Evolutionary conservation across 2,329 filamentous ascomycete species (phyloP).

Genomic region (Metarhizium robertsii): DNA sequence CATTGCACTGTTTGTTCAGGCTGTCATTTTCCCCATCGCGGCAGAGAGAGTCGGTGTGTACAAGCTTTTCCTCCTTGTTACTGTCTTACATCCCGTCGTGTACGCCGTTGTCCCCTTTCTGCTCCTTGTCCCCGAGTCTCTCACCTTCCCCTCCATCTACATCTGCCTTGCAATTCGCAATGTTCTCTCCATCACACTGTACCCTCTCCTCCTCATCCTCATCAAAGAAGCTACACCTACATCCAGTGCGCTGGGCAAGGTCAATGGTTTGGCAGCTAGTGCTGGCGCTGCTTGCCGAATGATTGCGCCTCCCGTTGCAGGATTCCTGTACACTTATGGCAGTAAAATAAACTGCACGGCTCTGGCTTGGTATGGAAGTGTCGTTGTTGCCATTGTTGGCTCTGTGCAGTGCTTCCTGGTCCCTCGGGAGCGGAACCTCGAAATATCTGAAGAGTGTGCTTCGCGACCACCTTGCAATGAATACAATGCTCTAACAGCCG

Average conservation of each 20-base stretch:
- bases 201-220: conserved; percentile 56
- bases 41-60: conserved; percentile 51
- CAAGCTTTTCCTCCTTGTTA: conserved; percentile 48
- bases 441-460: conserved; percentile 20
- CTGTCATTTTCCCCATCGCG: conserved; percentile 50
- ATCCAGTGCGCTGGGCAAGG: conserved; percentile 46
- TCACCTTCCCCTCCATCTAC: conserved; percentile 51
- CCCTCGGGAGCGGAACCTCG: conserved; percentile 20
- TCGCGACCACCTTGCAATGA: conserved; percentile 6
- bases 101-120: conserved; percentile 52
- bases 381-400: conserved; percentile 45
- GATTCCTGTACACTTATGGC: conserved; percentile 53
- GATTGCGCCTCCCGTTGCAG: conserved; percentile 54
- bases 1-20: conserved; percentile 51
- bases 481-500: conserved; percentile 15
- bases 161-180: conserved; percentile 47
- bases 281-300: conserved; percentile 59
- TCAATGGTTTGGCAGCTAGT: conserved; percentile 58
- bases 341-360: conserved; percentile 49
- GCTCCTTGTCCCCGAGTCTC: conserved; percentile 40
- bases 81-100: conserved; percentile 50
- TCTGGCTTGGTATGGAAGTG: conserved; percentile 55
- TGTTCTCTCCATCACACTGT: conserved; percentile 53
- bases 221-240: conserved; percentile 58
- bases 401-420: conserved; percentile 52